A percentile compares a stretch with the other conserved stretches of the same genome.
These are phyloP conservation scores for Mycena sp. DNA, from an alignment of 1,284 basidiomycete species.

Conservation along the genomic window DNA sequence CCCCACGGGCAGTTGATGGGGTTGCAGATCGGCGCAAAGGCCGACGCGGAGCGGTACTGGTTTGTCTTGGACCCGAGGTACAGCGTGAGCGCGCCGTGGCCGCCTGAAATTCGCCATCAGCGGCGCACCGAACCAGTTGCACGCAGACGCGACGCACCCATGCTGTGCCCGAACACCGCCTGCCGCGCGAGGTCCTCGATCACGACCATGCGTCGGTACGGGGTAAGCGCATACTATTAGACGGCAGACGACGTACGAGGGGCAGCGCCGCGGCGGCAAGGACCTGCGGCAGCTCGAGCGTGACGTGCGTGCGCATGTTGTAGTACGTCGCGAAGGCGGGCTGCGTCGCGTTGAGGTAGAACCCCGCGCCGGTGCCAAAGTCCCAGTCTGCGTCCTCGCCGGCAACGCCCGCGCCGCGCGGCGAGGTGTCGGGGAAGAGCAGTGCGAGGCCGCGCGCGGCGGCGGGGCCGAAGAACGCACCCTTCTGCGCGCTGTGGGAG, in stretches of 20 bases:
- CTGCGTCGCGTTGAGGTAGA: constrained; percentile 91
- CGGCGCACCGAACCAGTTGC: constrained; percentile 53
- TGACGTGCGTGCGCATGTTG: constrained; percentile 90
- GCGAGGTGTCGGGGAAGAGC: constrained; percentile 96
- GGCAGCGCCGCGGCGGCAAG: constrained; percentile 75
- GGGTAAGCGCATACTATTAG: background rate
- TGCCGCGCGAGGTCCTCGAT: constrained; percentile 62
- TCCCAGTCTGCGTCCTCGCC: constrained; percentile 93
- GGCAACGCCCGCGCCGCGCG: constrained; percentile 89
- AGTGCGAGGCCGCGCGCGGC: constrained; percentile 88
- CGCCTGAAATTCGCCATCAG: constrained; percentile 88
- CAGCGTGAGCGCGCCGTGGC: constrained; percentile 93
- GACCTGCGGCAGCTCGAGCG: constrained; percentile 83
- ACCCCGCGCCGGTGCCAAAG: constrained; percentile 94
- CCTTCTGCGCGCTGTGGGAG: constrained; percentile 82
- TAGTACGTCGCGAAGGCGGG: constrained; percentile 86
- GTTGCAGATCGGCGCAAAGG: constrained; percentile 93
- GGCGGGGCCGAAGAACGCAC: constrained; percentile 83
- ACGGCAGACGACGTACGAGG: constrained; percentile 58
- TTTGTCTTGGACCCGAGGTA: constrained; percentile 81
- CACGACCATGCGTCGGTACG: background rate
- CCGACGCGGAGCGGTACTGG: constrained; percentile 90
- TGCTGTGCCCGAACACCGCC: constrained; percentile 60
- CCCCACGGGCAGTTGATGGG: constrained; percentile 93
- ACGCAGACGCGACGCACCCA: no score